Base-by-base conservation (phyloP, 2,329 filamentous ascomycete genomes). In the Mariannaea sp. region DNA sequence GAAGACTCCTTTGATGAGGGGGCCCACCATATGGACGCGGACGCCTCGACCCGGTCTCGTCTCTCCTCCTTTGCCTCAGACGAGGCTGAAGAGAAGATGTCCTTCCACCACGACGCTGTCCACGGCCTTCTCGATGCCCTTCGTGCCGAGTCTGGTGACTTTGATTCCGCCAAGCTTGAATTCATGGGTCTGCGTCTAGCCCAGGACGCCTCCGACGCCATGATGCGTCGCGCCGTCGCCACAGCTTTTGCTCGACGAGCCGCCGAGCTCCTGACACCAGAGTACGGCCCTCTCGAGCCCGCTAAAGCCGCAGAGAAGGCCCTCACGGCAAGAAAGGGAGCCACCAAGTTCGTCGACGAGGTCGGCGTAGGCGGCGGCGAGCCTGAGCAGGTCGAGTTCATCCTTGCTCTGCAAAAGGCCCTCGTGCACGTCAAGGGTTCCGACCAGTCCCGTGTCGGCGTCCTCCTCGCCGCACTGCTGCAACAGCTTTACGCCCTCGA, bases 161-260 rank as follows among this genome's bases (percentile, higher is more conserved):
- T 96, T 59, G 92, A 96, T 66, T 80, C 79, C 2, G 83, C 84
- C 43, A 91, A 93, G 70, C 83, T 97, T 27, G 94, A 99, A 70
- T 89, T 99, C 58, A 96, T 92, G 77, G 90, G 91, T 40, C 80
- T 97, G n/a, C 88, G 93, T 9, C 90, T 99, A 71, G 88, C 87
- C 49, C 90, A 89, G 65, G 91, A 97, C 66, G 94, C 94, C 2
- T 92, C 91, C 1, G 93, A 96, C 67, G 82, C 87, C 60, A 89
- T 94, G 71, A 90, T 97, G 66, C 89, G 93, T 38, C 87, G 88
- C 27, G 92, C 94, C 13, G 87, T 97, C 19, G 90, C 90, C 2
- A 84, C 87, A 2, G 89, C 92, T 1, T 93, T 97, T 69, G 88
- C 90, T 65, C 90, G 89, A 65, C 87, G 89, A 52, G 88, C 92